Percentiles rank a stretch among this genome's conserved stretches.
phyloP scores from a whole-genome alignment of 1,284 basidiomycete genomes.

The Cystobasidium sp. region DNA sequence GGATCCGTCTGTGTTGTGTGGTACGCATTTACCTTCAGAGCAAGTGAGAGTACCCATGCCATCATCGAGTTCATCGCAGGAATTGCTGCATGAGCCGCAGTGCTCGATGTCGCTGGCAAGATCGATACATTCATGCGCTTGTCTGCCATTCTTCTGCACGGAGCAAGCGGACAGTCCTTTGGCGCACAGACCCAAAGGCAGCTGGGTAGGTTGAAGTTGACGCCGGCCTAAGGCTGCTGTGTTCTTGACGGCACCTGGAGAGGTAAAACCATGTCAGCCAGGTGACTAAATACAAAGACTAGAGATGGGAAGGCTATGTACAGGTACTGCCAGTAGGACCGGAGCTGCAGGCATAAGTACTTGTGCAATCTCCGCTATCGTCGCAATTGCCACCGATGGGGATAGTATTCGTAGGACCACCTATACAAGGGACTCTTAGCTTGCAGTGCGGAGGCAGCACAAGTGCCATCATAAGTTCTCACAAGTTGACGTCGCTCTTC shows the following conservation, averaged over 20 bases:
- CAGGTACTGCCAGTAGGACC: background rate
- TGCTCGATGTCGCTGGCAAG: conserved; percentile 8
- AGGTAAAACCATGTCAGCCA: background rate
- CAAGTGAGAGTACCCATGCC: conserved; percentile 9
- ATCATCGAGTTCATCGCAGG: conserved; percentile 8
- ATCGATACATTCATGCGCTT: conserved; percentile 6
- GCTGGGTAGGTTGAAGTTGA: background rate
- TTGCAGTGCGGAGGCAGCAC: background rate
- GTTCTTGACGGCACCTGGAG: conserved; percentile 9
- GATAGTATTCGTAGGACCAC: conserved; percentile 9
- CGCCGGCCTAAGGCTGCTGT: conserved; percentile 2
- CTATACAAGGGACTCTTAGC: background rate
- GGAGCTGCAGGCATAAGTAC: conserved; percentile 13
- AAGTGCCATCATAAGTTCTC: background rate
- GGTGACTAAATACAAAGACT: background rate
- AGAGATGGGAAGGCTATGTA: background rate
- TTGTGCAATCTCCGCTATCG: conserved; percentile 19
- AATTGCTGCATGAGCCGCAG: conserved; percentile 11
- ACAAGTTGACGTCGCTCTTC: conserved; percentile 4
- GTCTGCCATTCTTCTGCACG: background rate
- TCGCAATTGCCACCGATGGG: background rate
- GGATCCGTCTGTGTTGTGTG: conserved; percentile 11
- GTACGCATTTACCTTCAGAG: conserved; percentile 5
- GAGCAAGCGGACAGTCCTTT: conserved; percentile 10
- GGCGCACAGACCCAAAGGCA: conserved; percentile 12